Percentiles rank a stretch among this genome's conserved stretches.
These are phyloP conservation scores for Suillus tomentosus DNA, from an alignment of 768 basidiomycete species.

Conservation along the genomic window DNA sequence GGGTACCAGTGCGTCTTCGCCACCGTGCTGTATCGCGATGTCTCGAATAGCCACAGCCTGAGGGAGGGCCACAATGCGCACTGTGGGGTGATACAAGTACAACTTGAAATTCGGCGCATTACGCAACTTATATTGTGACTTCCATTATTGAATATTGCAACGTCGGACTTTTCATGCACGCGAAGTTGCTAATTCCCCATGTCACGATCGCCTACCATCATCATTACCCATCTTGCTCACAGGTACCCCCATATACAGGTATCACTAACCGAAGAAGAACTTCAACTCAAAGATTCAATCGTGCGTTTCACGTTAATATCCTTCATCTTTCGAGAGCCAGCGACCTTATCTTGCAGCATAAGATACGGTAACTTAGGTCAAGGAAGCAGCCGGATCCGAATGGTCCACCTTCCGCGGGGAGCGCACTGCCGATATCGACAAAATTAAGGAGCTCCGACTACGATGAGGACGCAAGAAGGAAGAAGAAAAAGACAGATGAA, in stretches of 20 bases:
- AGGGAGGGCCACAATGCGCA: background rate
- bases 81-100: too few species aligned
- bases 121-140: background rate
- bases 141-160: background rate
- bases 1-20: background rate
- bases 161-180: background rate
- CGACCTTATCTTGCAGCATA: conserved; percentile 49
- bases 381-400: conserved; percentile 65
- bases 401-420: conserved; percentile 68
- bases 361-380: conserved; percentile 62
- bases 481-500: conserved; percentile 38
- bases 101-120: background rate
- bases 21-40: background rate
- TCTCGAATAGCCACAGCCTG: background rate
- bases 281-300: conserved; percentile 79
- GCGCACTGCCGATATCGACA: conserved; percentile 55
- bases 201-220: background rate
- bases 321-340: background rate
- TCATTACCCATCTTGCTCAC: too few species aligned
- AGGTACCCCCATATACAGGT: too few species aligned
- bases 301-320: conserved; percentile 44
- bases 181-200: background rate
- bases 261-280: conserved; percentile 58
- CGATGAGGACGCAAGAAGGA: conserved; percentile 62
- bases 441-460: conserved; percentile 61